Evolutionary conservation across 345 rosid species (phyloP).

Genomic region (Limnanthes douglasii): DNA sequence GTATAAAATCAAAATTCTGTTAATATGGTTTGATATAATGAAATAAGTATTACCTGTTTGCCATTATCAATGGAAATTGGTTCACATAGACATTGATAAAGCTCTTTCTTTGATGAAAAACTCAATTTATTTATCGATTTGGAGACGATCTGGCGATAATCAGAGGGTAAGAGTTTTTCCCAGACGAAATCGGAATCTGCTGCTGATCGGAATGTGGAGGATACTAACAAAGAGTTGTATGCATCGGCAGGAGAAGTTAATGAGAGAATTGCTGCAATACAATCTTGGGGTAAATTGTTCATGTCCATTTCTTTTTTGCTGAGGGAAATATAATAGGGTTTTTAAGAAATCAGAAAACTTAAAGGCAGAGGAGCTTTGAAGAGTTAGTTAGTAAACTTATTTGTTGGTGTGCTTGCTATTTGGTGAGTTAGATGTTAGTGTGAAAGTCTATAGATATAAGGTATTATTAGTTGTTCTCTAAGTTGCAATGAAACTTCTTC

Average conservation of each 20-base stretch:
- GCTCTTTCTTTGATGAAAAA: constrained; percentile 43
- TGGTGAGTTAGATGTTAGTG: too few species aligned
- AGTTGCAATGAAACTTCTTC: too few species aligned
- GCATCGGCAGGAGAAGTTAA: constrained; percentile 50
- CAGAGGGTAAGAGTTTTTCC: constrained; percentile 40
- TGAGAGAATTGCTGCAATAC: constrained; percentile 36
- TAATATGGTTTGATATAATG: background rate
- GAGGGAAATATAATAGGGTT: background rate
- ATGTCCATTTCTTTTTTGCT: background rate
- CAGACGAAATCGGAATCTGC: constrained; percentile 47
- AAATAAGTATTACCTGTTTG: constrained; percentile 18
- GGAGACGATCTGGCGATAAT: constrained; percentile 15
- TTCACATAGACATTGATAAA: constrained; percentile 31
- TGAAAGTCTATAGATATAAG: too few species aligned
- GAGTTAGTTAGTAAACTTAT: too few species aligned
- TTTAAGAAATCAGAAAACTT: too few species aligned
- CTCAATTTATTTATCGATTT: constrained; percentile 4
- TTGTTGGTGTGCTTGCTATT: too few species aligned
- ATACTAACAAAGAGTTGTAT: constrained; percentile 27
- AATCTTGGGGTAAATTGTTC: constrained; percentile 36
- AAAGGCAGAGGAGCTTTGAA: too few species aligned
- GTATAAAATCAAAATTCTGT: background rate
- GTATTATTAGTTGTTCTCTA: too few species aligned
- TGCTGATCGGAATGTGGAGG: constrained; percentile 35
- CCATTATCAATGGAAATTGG: constrained; percentile 33